phyloP scores from a whole-genome alignment of 306 rosid species.

The Nissolia schottii region DNA sequence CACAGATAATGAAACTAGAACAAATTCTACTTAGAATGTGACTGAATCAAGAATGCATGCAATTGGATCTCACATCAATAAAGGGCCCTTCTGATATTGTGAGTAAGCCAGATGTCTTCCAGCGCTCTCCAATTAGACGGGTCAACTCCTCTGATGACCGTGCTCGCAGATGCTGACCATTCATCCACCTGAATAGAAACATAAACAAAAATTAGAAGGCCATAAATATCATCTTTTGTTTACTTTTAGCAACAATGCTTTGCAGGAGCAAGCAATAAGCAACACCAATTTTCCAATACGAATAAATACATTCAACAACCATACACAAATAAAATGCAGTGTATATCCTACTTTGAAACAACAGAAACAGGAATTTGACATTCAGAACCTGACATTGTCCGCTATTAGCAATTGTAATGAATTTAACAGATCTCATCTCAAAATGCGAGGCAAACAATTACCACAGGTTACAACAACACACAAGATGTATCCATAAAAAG shows the following conservation, averaged over 20 bases:
- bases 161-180: constrained; percentile 86
- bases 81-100: constrained; percentile 57
- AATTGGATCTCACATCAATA: constrained; percentile 55
- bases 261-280: background rate
- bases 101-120: constrained; percentile 71
- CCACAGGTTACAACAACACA: background rate
- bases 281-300: background rate
- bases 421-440: background rate
- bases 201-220: constrained; percentile 1
- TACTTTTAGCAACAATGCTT: background rate
- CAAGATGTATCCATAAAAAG: background rate
- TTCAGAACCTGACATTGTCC: background rate
- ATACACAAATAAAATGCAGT: background rate
- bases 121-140: constrained; percentile 66
- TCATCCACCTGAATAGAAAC: constrained; percentile 77
- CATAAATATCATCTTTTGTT: background rate
- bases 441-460: background rate
- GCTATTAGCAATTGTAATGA: background rate
- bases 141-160: constrained; percentile 62
- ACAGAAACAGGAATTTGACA: background rate
- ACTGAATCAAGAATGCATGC: constrained; percentile 19
- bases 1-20: constrained; percentile 7
- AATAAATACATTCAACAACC: background rate
- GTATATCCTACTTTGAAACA: background rate
- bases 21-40: background rate